Evolutionary conservation across 2,329 filamentous ascomycete species (phyloP).

Genomic region (Aspergillus arachidicola): DNA sequence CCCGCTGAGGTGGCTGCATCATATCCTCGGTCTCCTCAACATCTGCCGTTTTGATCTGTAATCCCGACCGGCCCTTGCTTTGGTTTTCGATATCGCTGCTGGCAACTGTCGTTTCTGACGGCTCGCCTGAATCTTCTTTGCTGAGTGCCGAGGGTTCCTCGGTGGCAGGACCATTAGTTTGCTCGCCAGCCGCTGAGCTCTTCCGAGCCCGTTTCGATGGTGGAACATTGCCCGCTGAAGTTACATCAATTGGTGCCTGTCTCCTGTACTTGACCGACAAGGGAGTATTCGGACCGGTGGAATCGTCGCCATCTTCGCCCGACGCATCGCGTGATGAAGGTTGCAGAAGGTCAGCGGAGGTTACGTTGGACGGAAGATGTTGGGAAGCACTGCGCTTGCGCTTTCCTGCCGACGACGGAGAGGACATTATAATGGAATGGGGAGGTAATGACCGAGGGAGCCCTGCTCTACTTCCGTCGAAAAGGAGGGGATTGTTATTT

Average conservation of each 20-base stretch:
- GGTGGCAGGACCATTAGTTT: constrained; percentile 30
- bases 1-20: constrained; percentile 75
- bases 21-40: constrained; percentile 23
- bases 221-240: constrained; percentile 51
- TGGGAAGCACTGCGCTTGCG: constrained; percentile 69
- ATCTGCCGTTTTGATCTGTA: constrained; percentile 46
- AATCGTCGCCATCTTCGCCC: constrained; percentile 77
- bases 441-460: constrained; percentile 24
- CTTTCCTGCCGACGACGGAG: constrained; percentile 65
- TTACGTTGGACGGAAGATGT: constrained; percentile 49
- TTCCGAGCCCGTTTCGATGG: constrained; percentile 77
- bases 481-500: background rate
- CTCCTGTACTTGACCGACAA: constrained; percentile 58
- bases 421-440: constrained; percentile 56
- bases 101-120: constrained; percentile 69
- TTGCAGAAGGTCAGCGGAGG: constrained; percentile 64
- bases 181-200: constrained; percentile 34
- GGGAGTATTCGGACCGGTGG: constrained; percentile 54
- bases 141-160: constrained; percentile 40
- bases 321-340: constrained; percentile 81
- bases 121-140: constrained; percentile 65
- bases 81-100: constrained; percentile 69
- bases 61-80: constrained; percentile 57
- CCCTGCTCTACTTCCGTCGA: constrained; percentile 27
- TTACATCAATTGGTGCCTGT: constrained; percentile 46